Percentiles rank a stretch among this genome's conserved stretches.
Evolutionary conservation across 495 filamentous ascomycete species (phyloP).

Genomic region (Talaromyces adpressus): DNA sequence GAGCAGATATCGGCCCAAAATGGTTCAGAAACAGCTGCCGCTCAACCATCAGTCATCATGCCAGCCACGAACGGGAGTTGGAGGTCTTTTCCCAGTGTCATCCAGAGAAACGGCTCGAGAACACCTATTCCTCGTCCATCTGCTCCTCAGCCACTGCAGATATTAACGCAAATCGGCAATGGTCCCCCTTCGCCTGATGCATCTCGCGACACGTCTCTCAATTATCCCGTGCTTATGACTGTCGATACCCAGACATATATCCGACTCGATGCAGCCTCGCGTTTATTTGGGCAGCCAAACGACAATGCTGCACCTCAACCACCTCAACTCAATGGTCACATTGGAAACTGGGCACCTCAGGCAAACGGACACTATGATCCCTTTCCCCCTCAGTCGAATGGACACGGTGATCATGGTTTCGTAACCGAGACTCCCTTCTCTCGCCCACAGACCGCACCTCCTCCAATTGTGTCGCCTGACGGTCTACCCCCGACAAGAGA

Average conservation of each 20-base stretch:
- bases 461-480: neutral
- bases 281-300: neutral
- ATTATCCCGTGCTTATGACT: too few relatives aligned
- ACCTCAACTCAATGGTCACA: neutral
- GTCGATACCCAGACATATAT: too few relatives aligned
- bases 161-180: too few relatives aligned
- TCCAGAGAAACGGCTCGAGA: too few relatives aligned
- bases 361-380: neutral
- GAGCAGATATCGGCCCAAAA: neutral
- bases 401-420: neutral
- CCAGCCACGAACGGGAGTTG: too few relatives aligned
- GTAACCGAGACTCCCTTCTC: neutral
- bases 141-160: too few relatives aligned
- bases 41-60: too few relatives aligned
- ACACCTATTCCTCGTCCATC: too few relatives aligned
- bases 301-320: neutral
- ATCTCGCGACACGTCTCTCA: too few relatives aligned
- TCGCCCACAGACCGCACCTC: neutral
- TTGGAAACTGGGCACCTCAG: neutral
- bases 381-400: neutral
- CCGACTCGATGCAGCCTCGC: too few relatives aligned
- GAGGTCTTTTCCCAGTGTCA: too few relatives aligned
- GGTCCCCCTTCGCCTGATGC: too few relatives aligned
- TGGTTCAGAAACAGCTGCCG: neutral
- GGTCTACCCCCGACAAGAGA: neutral